These are phyloP conservation scores for Debaryomyces udenii DNA, from an alignment of 1,139 yeast genomes.

Conservation along the genomic window DNA sequence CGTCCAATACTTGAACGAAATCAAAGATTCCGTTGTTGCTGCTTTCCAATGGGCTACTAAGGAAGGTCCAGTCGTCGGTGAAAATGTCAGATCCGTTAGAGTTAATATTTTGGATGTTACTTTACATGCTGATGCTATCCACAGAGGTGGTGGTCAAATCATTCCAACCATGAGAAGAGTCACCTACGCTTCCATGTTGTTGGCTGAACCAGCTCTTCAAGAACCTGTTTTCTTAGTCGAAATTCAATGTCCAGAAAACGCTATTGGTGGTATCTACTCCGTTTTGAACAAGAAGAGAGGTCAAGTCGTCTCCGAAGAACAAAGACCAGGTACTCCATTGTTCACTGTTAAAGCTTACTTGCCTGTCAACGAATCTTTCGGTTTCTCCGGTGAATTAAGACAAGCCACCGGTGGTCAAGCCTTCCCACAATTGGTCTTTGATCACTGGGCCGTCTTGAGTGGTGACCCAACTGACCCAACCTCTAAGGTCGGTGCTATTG, in stretches of 20 bases:
- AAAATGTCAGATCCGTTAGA: constrained; percentile 93
- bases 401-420: constrained; percentile 99
- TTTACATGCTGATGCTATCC: constrained; percentile 99
- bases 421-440: constrained; percentile 99
- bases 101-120: constrained; percentile 99
- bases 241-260: constrained; percentile 99
- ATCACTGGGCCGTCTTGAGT: constrained; percentile 90
- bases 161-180: constrained; percentile 99
- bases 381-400: constrained; percentile 99
- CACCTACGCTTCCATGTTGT: constrained; percentile 95
- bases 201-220: constrained; percentile 98
- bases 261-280: constrained; percentile 99
- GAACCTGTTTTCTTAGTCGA: constrained; percentile 99
- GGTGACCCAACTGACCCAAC: constrained; percentile 94
- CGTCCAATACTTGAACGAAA: constrained; percentile 97
- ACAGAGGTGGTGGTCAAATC: constrained; percentile 99
- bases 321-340: constrained; percentile 99
- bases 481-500: constrained; percentile 95
- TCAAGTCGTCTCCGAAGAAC: constrained; percentile 98
- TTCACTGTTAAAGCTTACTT: constrained; percentile 99
- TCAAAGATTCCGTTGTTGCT: constrained; percentile 99
- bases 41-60: constrained; percentile 99
- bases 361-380: constrained; percentile 99
- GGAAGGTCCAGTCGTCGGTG: constrained; percentile 99
- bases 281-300: constrained; percentile 99